These are phyloP conservation scores for Penicillium atrosanguineum DNA, from an alignment of 495 filamentous ascomycete species.

Conservation along the genomic window DNA sequence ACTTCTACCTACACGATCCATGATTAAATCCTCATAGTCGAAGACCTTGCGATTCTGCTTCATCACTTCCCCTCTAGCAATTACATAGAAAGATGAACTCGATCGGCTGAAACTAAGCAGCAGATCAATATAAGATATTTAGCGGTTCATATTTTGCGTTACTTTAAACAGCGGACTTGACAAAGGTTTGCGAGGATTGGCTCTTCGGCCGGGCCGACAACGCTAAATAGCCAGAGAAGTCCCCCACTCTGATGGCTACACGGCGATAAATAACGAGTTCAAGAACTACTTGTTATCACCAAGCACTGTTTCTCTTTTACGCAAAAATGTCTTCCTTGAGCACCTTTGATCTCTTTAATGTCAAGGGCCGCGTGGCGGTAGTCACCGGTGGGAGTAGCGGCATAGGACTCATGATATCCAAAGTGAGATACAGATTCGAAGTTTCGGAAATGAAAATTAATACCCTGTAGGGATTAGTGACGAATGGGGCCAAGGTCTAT, in stretches of 20 bases:
- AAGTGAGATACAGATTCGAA: slow-evolving; percentile 7
- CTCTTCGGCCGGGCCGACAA: slow-evolving; percentile 1
- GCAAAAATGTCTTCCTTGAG: slow-evolving; percentile 8
- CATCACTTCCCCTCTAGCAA: no score
- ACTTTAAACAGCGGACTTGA: background rate
- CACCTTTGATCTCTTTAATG: slow-evolving; percentile 14
- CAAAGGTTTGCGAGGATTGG: background rate
- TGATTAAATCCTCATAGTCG: no score
- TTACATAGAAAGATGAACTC: no score
- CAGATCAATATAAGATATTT: background rate
- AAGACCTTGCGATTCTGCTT: no score
- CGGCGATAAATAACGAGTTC: background rate
- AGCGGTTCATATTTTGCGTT: background rate
- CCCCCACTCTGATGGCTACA: background rate
- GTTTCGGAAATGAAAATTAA: background rate
- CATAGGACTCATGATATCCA: slow-evolving; percentile 44
- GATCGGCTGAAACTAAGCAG: no score
- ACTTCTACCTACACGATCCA: no score
- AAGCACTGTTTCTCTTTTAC: no score
- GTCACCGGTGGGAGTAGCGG: slow-evolving; percentile 46
- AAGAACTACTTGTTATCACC: background rate
- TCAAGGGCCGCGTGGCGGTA: slow-evolving; percentile 39
- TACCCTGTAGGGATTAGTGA: slow-evolving; percentile 30
- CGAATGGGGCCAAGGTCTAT: slow-evolving; percentile 45
- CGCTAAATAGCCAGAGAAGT: background rate